These are phyloP conservation scores for Aschersonia sp. DNA, from an alignment of 2,329 filamentous ascomycete genomes.

Conservation along the genomic window DNA sequence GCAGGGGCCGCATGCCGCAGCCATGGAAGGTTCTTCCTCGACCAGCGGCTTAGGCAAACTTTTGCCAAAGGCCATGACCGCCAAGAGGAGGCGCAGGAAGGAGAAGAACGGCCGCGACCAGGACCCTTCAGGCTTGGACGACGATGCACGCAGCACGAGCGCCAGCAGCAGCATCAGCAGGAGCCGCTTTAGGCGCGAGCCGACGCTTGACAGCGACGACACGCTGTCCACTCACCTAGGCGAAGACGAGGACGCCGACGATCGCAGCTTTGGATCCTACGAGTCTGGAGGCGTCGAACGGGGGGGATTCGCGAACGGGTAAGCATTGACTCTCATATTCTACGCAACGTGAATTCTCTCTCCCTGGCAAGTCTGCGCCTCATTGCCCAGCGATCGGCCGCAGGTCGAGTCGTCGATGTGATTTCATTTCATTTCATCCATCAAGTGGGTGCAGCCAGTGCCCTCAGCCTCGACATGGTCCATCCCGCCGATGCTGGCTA, in stretches of 20 bases:
- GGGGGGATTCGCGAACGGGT: background rate
- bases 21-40: conserved; percentile 7
- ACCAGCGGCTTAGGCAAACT: conserved; percentile 32
- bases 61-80: conserved; percentile 34
- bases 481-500: no score
- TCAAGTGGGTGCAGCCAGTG: no score
- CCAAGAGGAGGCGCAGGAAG: conserved; percentile 33
- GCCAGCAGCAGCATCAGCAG: conserved; percentile 11
- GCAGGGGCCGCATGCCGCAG: background rate
- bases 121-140: conserved; percentile 12
- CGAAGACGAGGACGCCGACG: conserved; percentile 18
- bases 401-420: no score
- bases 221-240: conserved; percentile 13
- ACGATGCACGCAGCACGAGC: conserved; percentile 17
- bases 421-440: no score
- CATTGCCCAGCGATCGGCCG: background rate
- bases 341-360: background rate
- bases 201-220: conserved; percentile 20
- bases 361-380: background rate
- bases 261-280: conserved; percentile 18
- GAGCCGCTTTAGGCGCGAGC: conserved; percentile 13
- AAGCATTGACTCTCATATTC: background rate
- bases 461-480: no score
- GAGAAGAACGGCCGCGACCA: conserved; percentile 25
- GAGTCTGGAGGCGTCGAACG: conserved; percentile 15